Conservation (phyloP, 108 stramenopile species). For the Fragilaria crotonensis region DNA sequence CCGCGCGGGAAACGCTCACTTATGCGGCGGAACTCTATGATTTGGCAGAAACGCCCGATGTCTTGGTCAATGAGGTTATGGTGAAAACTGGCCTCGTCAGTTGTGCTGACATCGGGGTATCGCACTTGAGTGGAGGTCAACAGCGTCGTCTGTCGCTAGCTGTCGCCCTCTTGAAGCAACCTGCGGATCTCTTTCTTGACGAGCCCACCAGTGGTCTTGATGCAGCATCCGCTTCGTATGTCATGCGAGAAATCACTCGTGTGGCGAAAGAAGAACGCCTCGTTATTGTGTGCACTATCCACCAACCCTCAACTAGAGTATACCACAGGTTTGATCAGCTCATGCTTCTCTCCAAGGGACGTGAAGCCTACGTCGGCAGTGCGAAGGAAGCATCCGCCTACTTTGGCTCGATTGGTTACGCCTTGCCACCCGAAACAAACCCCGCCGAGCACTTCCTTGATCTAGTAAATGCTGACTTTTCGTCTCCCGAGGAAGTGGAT, state of each 20-base stretch:
- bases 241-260: slow-evolving; percentile 15
- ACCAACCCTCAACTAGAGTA: slow-evolving; percentile 54
- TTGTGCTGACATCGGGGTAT: slow-evolving; percentile 14
- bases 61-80: slow-evolving; percentile 9
- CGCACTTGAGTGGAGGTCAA: slow-evolving; percentile 21
- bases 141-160: slow-evolving; percentile 33
- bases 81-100: slow-evolving; percentile 15
- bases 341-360: slow-evolving; percentile 43
- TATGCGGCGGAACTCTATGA: slow-evolving; percentile 21
- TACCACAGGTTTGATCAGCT: slow-evolving; percentile 41
- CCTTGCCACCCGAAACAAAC: slow-evolving; percentile 23
- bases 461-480: slow-evolving; percentile 19
- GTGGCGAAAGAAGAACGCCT: slow-evolving; percentile 37
- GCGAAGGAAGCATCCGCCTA: slow-evolving; percentile 10
- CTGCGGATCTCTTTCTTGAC: slow-evolving; percentile 84
- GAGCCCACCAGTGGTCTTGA: slow-evolving; percentile 76
- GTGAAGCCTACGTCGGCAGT: slow-evolving; percentile 23
- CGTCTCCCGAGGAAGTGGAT: slow-evolving; percentile 7
- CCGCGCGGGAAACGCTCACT: slow-evolving; percentile 17
- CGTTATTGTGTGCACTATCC: slow-evolving; percentile 45
- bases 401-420: slow-evolving; percentile 22
- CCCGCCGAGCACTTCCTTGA: slow-evolving; percentile 29
- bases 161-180: slow-evolving; percentile 84
- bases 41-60: not conserved
- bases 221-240: slow-evolving; percentile 17